Base-by-base conservation (phyloP, 1,139 yeast species). In the Schizosaccharomyces versatilis region DNA sequence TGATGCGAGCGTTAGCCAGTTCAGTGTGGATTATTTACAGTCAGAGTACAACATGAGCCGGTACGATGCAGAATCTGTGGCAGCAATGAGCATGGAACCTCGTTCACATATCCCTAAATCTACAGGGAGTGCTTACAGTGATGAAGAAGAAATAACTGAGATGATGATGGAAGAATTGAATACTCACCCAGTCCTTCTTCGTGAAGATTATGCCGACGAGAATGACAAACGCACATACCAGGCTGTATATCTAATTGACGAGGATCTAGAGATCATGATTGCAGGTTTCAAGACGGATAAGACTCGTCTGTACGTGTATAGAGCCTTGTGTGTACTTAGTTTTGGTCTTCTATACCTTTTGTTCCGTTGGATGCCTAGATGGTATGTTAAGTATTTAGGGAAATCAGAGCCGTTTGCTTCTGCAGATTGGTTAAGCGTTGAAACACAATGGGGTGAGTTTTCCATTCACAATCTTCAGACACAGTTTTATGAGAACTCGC, bases 351-450 rank as follows among this genome's bases (percentile, higher is more conserved):
- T 80, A 0, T 88, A 80, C 62, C 69, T 93, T 56, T 58, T 84
- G 0, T 68, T 85, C 58, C 72, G 95, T 60, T 90, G 98, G 98
- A 65, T 84, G 48, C 97, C 98, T 0, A 73, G 79, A 53, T 79
- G 78, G 65, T 73, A 84, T 59, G 77, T 90, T 53, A 73, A 73
- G 54, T 68, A 85, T 59, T 72, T 77, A 69, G 97, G 95, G 2
- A 68, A 69, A 17, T 73, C 73, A 39, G 72, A 77, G 7, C 80
- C 94, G 0, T 71, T 93, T 59, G 95, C 86, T 0, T 73, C 73
- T 58, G 83, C 96, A 40, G 94, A 85, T 62, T 85, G 96, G 94
- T 82, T 90, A 42, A 95, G 86, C 15, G 74, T 93, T 49, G 98
- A 90, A 64, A 93, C 85, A 61, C 96, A 88, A 65, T 82, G 79